These are phyloP conservation scores for Euphorbia tirucalli DNA, from an alignment of 345 rosid genomes.

Conservation along the genomic window DNA sequence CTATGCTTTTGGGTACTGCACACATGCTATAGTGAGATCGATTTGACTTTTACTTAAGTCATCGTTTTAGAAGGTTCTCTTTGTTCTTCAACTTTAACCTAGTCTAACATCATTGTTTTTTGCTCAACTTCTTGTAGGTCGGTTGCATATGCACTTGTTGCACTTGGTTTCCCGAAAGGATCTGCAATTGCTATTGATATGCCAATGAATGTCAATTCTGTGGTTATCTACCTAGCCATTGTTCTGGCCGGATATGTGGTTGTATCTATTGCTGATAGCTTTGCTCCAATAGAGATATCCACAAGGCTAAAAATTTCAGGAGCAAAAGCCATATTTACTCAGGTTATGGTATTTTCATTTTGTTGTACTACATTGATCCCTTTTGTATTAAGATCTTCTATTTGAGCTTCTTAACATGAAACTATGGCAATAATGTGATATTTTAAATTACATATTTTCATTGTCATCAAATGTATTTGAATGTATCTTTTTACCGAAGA, in stretches of 20 bases:
- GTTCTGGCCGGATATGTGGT: constrained; percentile 80
- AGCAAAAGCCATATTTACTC: constrained; percentile 90
- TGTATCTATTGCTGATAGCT: constrained; percentile 98
- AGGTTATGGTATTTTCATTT: constrained; percentile 40
- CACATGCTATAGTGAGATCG: too few species aligned
- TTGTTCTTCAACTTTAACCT: background rate
- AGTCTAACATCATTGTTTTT: constrained; percentile 7
- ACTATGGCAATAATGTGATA: background rate
- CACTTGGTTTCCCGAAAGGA: constrained; percentile 64
- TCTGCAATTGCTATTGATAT: constrained; percentile 89
- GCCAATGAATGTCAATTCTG: constrained; percentile 91
- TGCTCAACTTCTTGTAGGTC: constrained; percentile 47
- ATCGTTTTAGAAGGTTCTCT: too few species aligned
- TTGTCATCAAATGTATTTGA: background rate
- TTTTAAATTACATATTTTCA: background rate
- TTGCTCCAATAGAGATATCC: constrained; percentile 79
- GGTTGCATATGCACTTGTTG: constrained; percentile 66
- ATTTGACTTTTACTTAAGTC: too few species aligned
- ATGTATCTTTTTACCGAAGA: background rate
- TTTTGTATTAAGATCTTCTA: background rate
- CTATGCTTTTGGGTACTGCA: too few species aligned
- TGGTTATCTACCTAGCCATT: constrained; percentile 85
- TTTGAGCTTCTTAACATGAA: background rate
- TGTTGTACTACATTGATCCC: background rate
- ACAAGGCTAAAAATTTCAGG: constrained; percentile 80